Percentiles rank a stretch among this genome's conserved stretches.
Conservation (phyloP, 495 filamentous ascomycete genomes). For the Aspergillus conjunctus region DNA sequence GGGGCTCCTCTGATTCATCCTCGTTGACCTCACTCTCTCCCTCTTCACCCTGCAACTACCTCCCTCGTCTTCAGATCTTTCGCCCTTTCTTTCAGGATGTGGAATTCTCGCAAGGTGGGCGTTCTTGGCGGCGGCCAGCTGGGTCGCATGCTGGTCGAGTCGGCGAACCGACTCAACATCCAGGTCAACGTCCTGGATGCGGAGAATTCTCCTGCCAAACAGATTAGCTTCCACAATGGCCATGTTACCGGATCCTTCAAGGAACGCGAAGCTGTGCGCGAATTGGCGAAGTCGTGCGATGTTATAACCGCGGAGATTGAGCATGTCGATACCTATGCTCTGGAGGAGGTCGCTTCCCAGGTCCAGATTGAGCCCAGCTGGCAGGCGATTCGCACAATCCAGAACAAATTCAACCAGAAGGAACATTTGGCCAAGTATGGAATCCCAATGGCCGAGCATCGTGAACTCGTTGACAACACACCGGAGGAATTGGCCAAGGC, state of each 20-base stretch:
- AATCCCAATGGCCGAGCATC: conserved; percentile 72
- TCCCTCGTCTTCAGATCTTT: conserved; percentile 9
- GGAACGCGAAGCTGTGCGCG: conserved; percentile 70
- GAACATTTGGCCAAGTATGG: conserved; percentile 66
- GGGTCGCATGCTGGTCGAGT: conserved; percentile 94
- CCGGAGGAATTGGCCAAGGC: conserved; percentile 63
- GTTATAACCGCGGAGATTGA: conserved; percentile 97
- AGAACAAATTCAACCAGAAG: conserved; percentile 96
- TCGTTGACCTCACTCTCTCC: conserved; percentile 6
- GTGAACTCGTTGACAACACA: conserved; percentile 56
- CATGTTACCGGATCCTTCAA: conserved; percentile 88
- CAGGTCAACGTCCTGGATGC: conserved; percentile 79
- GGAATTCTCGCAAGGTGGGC: conserved; percentile 59
- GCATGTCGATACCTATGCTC: conserved; percentile 90
- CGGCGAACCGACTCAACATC: conserved; percentile 83
- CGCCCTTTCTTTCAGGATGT: conserved; percentile 34
- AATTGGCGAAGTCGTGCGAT: conserved; percentile 76
- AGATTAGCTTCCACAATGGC: conserved; percentile 72
- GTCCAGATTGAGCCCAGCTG: conserved; percentile 79
- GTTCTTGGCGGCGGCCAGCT: conserved; percentile 81
- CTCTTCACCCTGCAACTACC: conserved; percentile 1
- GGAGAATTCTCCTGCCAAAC: conserved; percentile 81
- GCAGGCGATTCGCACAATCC: conserved; percentile 86
- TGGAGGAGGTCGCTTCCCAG: conserved; percentile 76
- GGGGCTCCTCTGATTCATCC: conserved; percentile 29